phyloP scores from a whole-genome alignment of 2,329 filamentous ascomycete genomes.

The Sporothrix phasma region DNA sequence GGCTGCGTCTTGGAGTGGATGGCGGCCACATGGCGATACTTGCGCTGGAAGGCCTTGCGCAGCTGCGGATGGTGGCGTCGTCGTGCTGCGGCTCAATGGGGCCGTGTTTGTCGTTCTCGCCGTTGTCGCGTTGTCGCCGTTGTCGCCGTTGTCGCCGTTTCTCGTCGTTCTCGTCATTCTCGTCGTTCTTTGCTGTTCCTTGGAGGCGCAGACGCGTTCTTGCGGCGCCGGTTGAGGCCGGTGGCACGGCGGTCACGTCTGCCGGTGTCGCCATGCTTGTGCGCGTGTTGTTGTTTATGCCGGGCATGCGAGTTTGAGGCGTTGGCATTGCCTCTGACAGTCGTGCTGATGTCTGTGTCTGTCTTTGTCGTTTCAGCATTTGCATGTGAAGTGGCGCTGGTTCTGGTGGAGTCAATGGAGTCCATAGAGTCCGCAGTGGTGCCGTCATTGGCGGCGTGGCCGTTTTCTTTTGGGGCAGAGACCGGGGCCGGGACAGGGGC shows the following conservation, averaged over 20 bases:
- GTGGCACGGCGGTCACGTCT: neutral
- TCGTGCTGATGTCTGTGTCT: neutral
- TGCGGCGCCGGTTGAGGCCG: neutral
- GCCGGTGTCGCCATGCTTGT: neutral
- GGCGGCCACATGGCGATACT: slow-evolving; percentile 87
- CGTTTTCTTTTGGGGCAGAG: neutral
- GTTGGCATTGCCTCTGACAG: too few relatives aligned
- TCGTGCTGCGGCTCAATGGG: slow-evolving; percentile 15
- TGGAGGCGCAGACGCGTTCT: neutral
- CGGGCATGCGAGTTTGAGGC: neutral
- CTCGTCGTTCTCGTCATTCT: neutral
- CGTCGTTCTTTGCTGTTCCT: neutral
- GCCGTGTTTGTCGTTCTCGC: neutral
- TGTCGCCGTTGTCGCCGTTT: neutral
- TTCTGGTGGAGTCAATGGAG: too few relatives aligned
- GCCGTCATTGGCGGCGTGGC: neutral
- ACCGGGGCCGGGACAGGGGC: too few relatives aligned
- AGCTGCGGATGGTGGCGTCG: slow-evolving; percentile 22
- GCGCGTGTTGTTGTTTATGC: neutral
- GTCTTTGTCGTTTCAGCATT: neutral
- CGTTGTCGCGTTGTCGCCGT: neutral
- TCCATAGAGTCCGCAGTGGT: neutral
- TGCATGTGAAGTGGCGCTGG: slow-evolving; percentile 11
- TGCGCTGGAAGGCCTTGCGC: slow-evolving; percentile 39
- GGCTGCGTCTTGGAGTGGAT: slow-evolving; percentile 63